Evolutionary conservation across 2,329 filamentous ascomycete genomes (phyloP).

Genomic region (Aspergillus sclerotialis): DNA sequence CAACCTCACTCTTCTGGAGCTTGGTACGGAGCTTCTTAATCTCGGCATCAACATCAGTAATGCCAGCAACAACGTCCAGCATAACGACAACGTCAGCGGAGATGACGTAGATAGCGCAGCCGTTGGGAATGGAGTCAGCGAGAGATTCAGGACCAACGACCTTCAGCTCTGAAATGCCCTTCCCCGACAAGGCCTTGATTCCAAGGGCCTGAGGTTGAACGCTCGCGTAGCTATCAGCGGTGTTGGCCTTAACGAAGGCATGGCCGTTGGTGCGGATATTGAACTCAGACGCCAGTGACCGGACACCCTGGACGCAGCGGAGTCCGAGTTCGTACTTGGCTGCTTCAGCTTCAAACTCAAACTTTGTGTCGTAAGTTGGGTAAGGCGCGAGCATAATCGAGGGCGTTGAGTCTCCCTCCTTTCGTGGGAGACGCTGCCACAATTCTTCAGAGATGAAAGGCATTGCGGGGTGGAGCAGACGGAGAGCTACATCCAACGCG

Average conservation of each 20-base stretch:
- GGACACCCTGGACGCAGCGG: slow-evolving; percentile 51
- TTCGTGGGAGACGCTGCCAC: slow-evolving; percentile 55
- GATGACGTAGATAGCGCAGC: neutral
- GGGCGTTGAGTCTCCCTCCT: slow-evolving; percentile 48
- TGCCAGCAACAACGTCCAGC: neutral
- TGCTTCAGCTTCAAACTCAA: slow-evolving; percentile 48
- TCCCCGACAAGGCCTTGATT: neutral
- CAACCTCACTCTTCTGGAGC: neutral
- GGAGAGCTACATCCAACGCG: slow-evolving; percentile 54
- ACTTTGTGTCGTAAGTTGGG: slow-evolving; percentile 47
- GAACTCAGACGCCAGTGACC: slow-evolving; percentile 53
- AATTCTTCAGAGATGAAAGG: slow-evolving; percentile 52
- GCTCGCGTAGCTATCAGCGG: slow-evolving; percentile 56
- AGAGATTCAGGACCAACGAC: neutral
- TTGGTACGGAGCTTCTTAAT: neutral
- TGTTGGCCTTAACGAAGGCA: slow-evolving; percentile 58
- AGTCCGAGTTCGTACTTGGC: slow-evolving; percentile 53
- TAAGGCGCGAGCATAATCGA: slow-evolving; percentile 55
- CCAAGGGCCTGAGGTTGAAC: slow-evolving; percentile 22
- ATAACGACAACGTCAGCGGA: neutral
- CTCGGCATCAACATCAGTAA: neutral
- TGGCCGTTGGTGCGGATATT: slow-evolving; percentile 41
- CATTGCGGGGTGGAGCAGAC: slow-evolving; percentile 52
- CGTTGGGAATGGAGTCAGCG: neutral
- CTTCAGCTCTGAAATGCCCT: neutral